phyloP scores from a whole-genome alignment of 331 rosid genomes.

The Quercus lobata region DNA sequence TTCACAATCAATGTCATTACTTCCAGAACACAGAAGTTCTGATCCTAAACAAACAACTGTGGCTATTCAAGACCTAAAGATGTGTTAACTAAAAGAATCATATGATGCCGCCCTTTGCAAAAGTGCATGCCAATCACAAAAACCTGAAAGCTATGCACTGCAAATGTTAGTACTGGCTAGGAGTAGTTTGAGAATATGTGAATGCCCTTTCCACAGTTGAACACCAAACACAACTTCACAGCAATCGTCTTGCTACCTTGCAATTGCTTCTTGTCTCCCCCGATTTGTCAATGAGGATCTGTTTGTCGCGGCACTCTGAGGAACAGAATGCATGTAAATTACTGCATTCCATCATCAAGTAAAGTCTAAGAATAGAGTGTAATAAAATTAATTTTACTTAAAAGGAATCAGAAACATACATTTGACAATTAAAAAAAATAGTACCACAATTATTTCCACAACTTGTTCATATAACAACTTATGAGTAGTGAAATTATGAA shows the following conservation, averaged over 20 bases:
- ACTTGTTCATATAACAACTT: too few species aligned
- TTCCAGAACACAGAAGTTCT: neutral
- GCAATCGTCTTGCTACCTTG: neutral
- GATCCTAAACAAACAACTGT: neutral
- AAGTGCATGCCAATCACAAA: conserved; percentile 5
- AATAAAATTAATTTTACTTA: neutral
- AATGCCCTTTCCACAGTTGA: neutral
- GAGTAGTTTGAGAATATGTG: neutral
- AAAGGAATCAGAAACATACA: neutral
- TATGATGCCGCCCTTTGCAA: neutral
- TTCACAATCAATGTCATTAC: neutral
- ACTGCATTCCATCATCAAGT: neutral
- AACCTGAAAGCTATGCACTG: neutral
- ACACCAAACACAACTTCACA: neutral
- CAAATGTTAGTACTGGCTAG: neutral
- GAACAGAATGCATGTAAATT: neutral
- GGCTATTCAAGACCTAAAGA: neutral
- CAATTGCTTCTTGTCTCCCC: neutral
- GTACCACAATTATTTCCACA: too few species aligned
- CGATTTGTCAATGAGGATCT: neutral
- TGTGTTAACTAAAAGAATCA: neutral
- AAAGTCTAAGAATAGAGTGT: neutral
- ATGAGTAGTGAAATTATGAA: too few species aligned
- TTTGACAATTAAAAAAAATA: too few species aligned
- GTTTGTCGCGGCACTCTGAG: neutral